phyloP scores from a whole-genome alignment of 352 stramenopile genomes.

The Pythium folliculosum region DNA sequence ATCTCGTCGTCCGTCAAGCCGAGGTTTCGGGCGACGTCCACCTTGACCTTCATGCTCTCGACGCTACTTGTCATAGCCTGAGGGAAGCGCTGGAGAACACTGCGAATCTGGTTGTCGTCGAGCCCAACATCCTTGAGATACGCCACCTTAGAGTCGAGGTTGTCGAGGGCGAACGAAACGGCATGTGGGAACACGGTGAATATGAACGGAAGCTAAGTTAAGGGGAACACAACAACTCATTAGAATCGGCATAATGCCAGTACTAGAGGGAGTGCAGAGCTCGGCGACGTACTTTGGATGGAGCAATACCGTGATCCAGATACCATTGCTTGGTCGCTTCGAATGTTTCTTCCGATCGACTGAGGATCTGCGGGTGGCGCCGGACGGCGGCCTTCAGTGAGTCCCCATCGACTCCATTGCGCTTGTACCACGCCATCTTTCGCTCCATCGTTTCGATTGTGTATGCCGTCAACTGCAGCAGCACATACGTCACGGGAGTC shows the following conservation, averaged over 20 bases:
- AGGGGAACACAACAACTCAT: too few species aligned
- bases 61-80: constrained; percentile 43
- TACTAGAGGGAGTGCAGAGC: too few species aligned
- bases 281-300: constrained; percentile 26
- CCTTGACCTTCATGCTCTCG: constrained; percentile 38
- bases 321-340: constrained; percentile 20
- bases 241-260: too few species aligned
- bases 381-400: constrained; percentile 3
- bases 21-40: constrained; percentile 32
- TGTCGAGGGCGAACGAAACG: constrained; percentile 39
- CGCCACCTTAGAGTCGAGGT: constrained; percentile 48
- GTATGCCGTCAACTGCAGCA: constrained; percentile 16
- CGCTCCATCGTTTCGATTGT: constrained; percentile 6
- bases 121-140: constrained; percentile 40
- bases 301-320: constrained; percentile 9
- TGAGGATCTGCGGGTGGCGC: constrained; percentile 18
- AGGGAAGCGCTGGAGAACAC: constrained; percentile 43
- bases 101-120: constrained; percentile 36
- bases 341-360: constrained; percentile 10
- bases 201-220: constrained; percentile 61
- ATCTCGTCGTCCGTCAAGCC: constrained; percentile 38
- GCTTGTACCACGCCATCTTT: constrained; percentile 15
- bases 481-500: not conserved
- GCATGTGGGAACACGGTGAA: constrained; percentile 51
- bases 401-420: not conserved